Base-by-base conservation (phyloP, 495 filamentous ascomycete genomes). In the Neurospora terricola region DNA sequence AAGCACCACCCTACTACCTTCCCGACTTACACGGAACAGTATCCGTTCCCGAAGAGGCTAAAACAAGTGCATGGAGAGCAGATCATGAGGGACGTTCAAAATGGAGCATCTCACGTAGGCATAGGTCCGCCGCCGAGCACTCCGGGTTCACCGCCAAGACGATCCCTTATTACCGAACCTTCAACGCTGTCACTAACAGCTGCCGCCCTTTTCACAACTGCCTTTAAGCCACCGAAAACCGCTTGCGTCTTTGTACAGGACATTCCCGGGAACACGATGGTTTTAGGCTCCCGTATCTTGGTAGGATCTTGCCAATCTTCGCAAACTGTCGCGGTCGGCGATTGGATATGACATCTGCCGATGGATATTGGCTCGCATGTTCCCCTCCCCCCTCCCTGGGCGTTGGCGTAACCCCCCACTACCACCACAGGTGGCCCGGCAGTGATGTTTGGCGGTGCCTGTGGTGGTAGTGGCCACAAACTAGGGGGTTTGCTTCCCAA, bases 281-380 rank as follows among this genome's bases (percentile, higher is more conserved):
- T 18, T n/a, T n/a, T n/a, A n/a, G 42, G 11, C 21, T 62, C 12
- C 3, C 54, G 54, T 34, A 8, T 62, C 54, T 62, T 62, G 54
- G 54, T 62, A 62, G 54, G 23, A 62, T 30, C 54, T 62, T 62
- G 54, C 27, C 54, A 62, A 16, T 8, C 54, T 62, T 54, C 3
- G 14, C 27, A 66, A 66, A 34, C 23, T 34, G 54, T 66, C 34
- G 73, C 42, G 34, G 75, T 16, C 14, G 40, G 3, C 77, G 73
- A 80, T 80, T 80, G 79, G 79, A 79, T 71, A 42, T 75, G 66
- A 77, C 79, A 80, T 80, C 78, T 80, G 79, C 79, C 79, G 79
- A 80, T 73, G 71, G 72, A 73, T 59, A 73, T 72, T 74, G 68
- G 45, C 71, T 73, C 42, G 48, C 27, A 43, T 70, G 39, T 71